These are phyloP conservation scores for Boechera divaricarpa DNA, from an alignment of 345 rosid species.

Conservation along the genomic window DNA sequence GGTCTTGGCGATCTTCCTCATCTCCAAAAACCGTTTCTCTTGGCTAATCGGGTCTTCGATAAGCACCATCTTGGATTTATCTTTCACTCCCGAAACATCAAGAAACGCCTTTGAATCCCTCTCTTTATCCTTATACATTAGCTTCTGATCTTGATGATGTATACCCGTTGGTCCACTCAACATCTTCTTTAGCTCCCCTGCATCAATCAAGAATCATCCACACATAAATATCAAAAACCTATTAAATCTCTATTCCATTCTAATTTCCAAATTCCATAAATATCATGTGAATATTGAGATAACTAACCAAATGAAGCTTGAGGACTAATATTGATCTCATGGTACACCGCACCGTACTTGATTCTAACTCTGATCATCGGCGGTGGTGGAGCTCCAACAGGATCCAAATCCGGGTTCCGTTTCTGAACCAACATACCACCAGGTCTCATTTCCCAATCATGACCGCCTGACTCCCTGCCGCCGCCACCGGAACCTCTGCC, in stretches of 20 bases:
- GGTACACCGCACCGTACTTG: slow-evolving; percentile 85
- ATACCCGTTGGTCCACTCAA: slow-evolving; percentile 85
- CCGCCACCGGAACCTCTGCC: slow-evolving; percentile 48
- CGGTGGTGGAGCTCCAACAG: slow-evolving; percentile 64
- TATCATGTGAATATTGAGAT: background rate
- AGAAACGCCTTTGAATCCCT: slow-evolving; percentile 92
- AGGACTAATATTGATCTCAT: slow-evolving; percentile 77
- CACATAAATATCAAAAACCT: background rate
- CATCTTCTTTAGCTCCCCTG: slow-evolving; percentile 99
- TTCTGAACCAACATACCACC: slow-evolving; percentile 99
- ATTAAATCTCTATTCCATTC: background rate
- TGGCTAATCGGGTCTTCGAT: slow-evolving; percentile 88
- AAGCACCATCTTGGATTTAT: slow-evolving; percentile 87
- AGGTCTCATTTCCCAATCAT: slow-evolving; percentile 94
- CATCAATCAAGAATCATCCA: slow-evolving; percentile 11
- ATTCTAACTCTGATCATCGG: slow-evolving; percentile 91
- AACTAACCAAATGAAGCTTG: slow-evolving; percentile 97
- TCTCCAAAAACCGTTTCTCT: slow-evolving; percentile 80
- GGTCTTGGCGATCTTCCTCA: slow-evolving; percentile 81
- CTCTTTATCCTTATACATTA: slow-evolving; percentile 88
- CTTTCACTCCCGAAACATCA: slow-evolving; percentile 88
- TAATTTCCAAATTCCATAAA: background rate
- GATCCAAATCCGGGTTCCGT: slow-evolving; percentile 76
- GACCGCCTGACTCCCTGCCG: slow-evolving; percentile 58
- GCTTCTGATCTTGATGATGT: slow-evolving; percentile 93